Base-by-base conservation (phyloP, 345 rosid species). In the Gossypium stocksii region DNA sequence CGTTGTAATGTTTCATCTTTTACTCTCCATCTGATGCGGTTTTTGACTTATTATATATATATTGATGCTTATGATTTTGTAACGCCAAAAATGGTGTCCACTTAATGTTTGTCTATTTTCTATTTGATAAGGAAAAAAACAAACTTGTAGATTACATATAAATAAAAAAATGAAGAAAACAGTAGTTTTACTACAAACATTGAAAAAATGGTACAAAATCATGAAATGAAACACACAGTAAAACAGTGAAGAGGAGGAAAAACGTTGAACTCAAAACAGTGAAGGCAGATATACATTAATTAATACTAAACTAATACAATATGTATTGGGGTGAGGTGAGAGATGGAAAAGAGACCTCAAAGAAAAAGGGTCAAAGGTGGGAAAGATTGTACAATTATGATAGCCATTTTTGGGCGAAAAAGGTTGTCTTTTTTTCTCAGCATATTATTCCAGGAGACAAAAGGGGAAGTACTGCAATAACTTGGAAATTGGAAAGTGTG, bases 331-430 rank as follows among this genome's bases (percentile, higher is more conserved):
- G 2, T 48, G 10, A 45, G 20, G 2, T 48, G 13, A 5, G 14
- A 45, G 51, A 54, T 43, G 53, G 44, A 45, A 57, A 57, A 27
- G 58, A 27, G 38, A 61, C 3, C 10, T 38, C 11, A 5, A 34
- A 34, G 41, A 23, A 61, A 70, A 23, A 43, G 62, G 64, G 80
- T 76, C 76, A 77, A 79, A 74, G 59, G 74, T 27, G 52, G 9
- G 57, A 34, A 34, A 8, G 45, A 62, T 16, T 62, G 12, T 70
- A 48, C 23, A 77, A 71, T 67, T 34, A 72, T 52, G n/a, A 23
- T 2, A 3, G 45, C 71, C 71, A 77, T 77, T 79, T 79, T 27
- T 10, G 77, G 74, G 45, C 29, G 57, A 65, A 52, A 76, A 66
- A 34, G 41, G 20, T 27, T 23, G 0, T 58, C 17, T 7, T 27